These are phyloP conservation scores for Pichia sp. DNA, from an alignment of 1,139 yeast genomes.

Conservation along the genomic window DNA sequence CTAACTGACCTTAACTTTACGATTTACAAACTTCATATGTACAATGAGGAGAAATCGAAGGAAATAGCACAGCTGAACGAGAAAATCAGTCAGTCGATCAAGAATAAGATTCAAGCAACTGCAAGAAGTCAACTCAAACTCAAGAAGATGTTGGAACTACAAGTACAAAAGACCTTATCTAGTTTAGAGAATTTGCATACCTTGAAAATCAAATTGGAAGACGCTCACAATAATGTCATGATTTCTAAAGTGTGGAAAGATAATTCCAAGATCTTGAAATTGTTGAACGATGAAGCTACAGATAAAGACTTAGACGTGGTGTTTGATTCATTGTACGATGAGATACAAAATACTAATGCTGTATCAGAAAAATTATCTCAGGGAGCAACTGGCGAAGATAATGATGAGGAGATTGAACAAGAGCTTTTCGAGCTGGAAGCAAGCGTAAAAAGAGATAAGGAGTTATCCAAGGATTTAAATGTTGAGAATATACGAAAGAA, in stretches of 20 bases:
- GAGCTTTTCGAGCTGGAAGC: conserved; percentile 22
- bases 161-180: conserved; percentile 30
- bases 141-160: conserved; percentile 26
- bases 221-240: conserved; percentile 38
- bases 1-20: conserved; percentile 27
- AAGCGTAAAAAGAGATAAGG: conserved; percentile 8
- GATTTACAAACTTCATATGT: conserved; percentile 20
- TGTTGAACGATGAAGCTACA: conserved; percentile 32
- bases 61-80: conserved; percentile 16
- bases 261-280: conserved; percentile 35
- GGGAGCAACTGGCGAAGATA: not conserved
- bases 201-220: conserved; percentile 40
- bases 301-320: conserved; percentile 28
- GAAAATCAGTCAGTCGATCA: conserved; percentile 11
- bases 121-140: conserved; percentile 26
- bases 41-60: conserved; percentile 12
- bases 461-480: not conserved
- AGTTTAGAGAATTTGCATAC: conserved; percentile 34
- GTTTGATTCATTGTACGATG: conserved; percentile 36
- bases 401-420: conserved; percentile 26
- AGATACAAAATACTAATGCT: conserved; percentile 24
- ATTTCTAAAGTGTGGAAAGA: conserved; percentile 34
- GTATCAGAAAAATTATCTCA: conserved; percentile 33
- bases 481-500: conserved; percentile 11
- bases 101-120: conserved; percentile 13